Percentiles rank a stretch among this genome's conserved stretches.
Conservation (phyloP, 2,329 filamentous ascomycete species). For the Aspergillus hortae region DNA sequence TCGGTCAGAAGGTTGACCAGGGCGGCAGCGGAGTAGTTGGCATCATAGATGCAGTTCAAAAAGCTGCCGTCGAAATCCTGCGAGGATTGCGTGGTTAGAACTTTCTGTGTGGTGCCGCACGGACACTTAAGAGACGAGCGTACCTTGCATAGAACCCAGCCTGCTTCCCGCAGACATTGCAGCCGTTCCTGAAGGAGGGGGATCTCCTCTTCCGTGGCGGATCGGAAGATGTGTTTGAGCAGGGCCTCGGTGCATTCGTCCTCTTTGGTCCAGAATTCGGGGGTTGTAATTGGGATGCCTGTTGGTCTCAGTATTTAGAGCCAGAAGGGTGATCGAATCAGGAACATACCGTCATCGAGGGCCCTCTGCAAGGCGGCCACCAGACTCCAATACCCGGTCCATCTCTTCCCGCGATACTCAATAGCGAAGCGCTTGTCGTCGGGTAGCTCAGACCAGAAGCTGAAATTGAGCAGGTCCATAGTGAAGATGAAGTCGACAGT, state of each 20-base stretch:
- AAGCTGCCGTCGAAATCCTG: constrained; percentile 76
- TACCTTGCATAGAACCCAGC: constrained; percentile 73
- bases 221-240: constrained; percentile 76
- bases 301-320: constrained; percentile 15
- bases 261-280: constrained; percentile 79
- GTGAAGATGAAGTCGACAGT: constrained; percentile 93
- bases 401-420: constrained; percentile 73
- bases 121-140: constrained; percentile 6
- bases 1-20: constrained; percentile 82
- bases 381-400: constrained; percentile 95
- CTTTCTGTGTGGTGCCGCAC: too few species aligned
- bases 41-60: constrained; percentile 67
- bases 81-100: neutral
- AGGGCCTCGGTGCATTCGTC: constrained; percentile 71
- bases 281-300: constrained; percentile 85
- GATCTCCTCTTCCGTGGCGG: constrained; percentile 80
- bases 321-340: neutral
- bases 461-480: constrained; percentile 96
- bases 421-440: constrained; percentile 76
- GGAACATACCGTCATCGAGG: constrained; percentile 70
- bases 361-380: constrained; percentile 84
- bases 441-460: constrained; percentile 78
- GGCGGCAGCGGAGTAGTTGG: constrained; percentile 73
- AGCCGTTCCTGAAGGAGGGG: constrained; percentile 77
- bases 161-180: constrained; percentile 76